These are phyloP conservation scores for Karstenula rhodostoma DNA, from an alignment of 2,329 filamentous ascomycete species.

Conservation along the genomic window DNA sequence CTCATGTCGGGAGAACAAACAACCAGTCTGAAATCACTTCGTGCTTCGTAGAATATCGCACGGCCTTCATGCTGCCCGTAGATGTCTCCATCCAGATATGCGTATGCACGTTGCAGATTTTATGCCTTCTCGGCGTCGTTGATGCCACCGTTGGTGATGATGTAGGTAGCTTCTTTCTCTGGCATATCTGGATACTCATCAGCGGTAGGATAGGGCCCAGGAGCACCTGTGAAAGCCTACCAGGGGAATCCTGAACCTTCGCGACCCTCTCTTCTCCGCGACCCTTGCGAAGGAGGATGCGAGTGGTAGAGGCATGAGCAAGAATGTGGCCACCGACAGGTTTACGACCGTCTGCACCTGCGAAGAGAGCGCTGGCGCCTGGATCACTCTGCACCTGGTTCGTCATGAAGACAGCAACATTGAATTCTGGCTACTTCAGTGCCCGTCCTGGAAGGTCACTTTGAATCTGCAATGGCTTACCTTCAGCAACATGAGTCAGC, in stretches of 20 bases:
- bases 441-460: background rate
- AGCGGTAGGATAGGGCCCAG: constrained; percentile 26
- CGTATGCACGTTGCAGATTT: constrained; percentile 7
- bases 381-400: constrained; percentile 77
- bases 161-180: constrained; percentile 73
- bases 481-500: constrained; percentile 70
- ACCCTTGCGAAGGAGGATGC: constrained; percentile 72
- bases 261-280: constrained; percentile 74
- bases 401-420: constrained; percentile 66
- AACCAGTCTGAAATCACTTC: background rate
- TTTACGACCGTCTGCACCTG: constrained; percentile 72
- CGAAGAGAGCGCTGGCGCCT: constrained; percentile 72
- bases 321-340: constrained; percentile 73
- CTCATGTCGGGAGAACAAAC: too few species aligned
- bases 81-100: background rate
- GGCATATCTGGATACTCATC: constrained; percentile 64
- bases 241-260: constrained; percentile 73
- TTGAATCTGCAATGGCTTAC: constrained; percentile 39
- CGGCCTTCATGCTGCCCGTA: background rate
- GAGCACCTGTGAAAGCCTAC: constrained; percentile 48
- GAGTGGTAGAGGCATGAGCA: constrained; percentile 72
- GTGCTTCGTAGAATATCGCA: background rate
- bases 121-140: constrained; percentile 70
- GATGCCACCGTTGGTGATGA: constrained; percentile 74
- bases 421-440: constrained; percentile 63